A percentile compares a stretch with the other conserved stretches of the same genome.
Evolutionary conservation across 148 eudicot species (phyloP).

Genomic region (Camellia japonica): DNA sequence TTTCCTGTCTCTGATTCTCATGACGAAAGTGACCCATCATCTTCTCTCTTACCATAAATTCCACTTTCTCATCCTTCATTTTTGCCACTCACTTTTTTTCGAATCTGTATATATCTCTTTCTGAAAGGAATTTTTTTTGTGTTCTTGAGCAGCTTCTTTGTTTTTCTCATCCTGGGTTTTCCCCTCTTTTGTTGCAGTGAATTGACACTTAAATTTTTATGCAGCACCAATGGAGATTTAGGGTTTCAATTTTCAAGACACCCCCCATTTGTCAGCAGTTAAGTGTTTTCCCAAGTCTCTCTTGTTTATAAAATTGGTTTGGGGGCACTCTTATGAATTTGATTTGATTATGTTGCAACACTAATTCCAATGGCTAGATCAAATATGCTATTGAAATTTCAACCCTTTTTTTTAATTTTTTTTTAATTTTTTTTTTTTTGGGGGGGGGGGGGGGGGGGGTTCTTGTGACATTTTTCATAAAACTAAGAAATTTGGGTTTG

Average conservation of each 20-base stretch:
- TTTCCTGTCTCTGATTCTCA: slow-evolving; percentile 69
- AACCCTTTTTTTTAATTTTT: not conserved
- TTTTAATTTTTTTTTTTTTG: too few relatives aligned
- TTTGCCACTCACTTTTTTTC: not conserved
- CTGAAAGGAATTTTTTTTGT: not conserved
- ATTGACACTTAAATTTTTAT: not conserved
- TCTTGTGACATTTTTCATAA: not conserved
- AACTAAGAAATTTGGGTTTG: not conserved
- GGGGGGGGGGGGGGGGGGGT: too few relatives aligned
- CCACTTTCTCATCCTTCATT: not conserved
- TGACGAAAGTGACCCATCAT: slow-evolving; percentile 67
- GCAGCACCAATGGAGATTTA: not conserved
- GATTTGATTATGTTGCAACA: not conserved
- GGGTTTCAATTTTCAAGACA: slow-evolving; percentile 11
- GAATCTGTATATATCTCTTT: not conserved
- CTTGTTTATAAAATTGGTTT: too few relatives aligned
- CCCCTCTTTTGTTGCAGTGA: not conserved
- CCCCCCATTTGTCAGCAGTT: not conserved
- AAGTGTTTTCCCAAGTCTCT: not conserved
- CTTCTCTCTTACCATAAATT: slow-evolving; percentile 8
- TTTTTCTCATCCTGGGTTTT: not conserved
- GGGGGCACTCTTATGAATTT: too few relatives aligned
- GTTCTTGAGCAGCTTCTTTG: not conserved
- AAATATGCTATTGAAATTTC: not conserved
- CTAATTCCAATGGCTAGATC: not conserved